Base-by-base conservation (phyloP, 1,139 yeast genomes). In the Chernovozyma sophiae-reginae region DNA sequence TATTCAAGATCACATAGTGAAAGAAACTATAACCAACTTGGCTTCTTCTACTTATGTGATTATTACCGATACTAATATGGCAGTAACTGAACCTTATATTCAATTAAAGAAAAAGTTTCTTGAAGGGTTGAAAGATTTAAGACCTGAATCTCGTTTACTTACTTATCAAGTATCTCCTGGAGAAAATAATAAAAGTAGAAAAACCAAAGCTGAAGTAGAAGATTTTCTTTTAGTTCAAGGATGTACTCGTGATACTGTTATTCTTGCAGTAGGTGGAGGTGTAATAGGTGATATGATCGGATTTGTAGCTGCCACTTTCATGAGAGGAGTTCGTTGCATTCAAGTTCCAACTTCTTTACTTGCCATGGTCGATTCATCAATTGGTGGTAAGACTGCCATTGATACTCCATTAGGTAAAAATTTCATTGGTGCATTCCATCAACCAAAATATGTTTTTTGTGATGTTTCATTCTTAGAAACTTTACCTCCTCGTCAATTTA, bases 201-300 rank as follows among this genome's bases (percentile, higher is more conserved):
- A 78, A 38, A 89, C 96, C 31, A 94, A 94, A 61, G 97, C 95
- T 19, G 81, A 79, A 17, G 90, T 94, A 41, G 99, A 94, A 64
- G 98, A 94, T 63, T 92, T 75, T 62, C 67, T 94, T 55, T 73
- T 94, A 46, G 56, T 65, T n/a, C 67, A 86, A 53, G 95, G 96
- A 19, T 94, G 99, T 62, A 92, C 97, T 20, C 77, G 98, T 62
- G 99, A 94, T 57, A 89, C 97, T 3, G 90, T 94, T 19, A 81
- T 94, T 41, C 64, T 94, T 40, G 99, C 99, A 4, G 79, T 94
- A 43, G 99, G 98, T 42, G 99, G 99, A 45, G 99, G 99, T 49
- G 95, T 94, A 37, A 90, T 94, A 62, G 99, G 99, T 40, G 99
- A 94, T 56, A 92, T 94, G 98, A 86, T 92, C 51, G 99, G 99